Percentiles rank a stretch among this genome's conserved stretches.
These are phyloP conservation scores for Chlorella ohadii DNA, from an alignment of 139 green algal species.

Conservation along the genomic window DNA sequence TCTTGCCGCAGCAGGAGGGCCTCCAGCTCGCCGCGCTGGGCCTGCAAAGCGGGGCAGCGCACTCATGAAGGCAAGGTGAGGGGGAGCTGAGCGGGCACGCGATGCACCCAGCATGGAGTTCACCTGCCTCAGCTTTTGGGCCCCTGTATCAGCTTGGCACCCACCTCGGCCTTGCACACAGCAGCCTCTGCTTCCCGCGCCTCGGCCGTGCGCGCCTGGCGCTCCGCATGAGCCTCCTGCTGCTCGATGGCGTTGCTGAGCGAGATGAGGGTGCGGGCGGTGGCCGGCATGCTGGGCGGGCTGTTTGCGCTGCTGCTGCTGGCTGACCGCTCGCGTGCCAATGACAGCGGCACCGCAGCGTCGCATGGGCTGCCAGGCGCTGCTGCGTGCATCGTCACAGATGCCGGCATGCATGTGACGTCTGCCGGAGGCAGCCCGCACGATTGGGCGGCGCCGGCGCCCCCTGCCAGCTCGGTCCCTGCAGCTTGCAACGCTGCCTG, in stretches of 20 bases:
- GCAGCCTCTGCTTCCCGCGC: not conserved
- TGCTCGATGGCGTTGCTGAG: not conserved
- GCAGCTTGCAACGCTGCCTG: conserved; percentile 5
- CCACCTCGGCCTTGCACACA: conserved; percentile 1
- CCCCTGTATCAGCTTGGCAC: not conserved
- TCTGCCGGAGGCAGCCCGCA: too few species aligned
- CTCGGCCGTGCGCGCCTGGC: not conserved
- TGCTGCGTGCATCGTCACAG: too few species aligned
- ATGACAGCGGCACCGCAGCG: too few species aligned
- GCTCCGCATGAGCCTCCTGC: not conserved
- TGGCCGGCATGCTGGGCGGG: not conserved
- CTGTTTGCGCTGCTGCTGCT: not conserved
- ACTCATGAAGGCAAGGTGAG: not conserved
- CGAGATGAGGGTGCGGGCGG: not conserved
- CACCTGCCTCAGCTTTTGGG: too few species aligned
- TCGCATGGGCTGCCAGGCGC: too few species aligned
- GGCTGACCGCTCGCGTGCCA: too few species aligned
- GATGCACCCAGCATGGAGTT: too few species aligned
- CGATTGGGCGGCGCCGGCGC: too few species aligned
- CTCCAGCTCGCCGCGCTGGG: not conserved
- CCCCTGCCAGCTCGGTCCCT: not conserved
- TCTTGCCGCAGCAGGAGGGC: conserved; percentile 14
- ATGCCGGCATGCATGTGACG: too few species aligned
- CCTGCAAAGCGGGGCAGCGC: not conserved
- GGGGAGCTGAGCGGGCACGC: too few species aligned